Conservation (phyloP, 495 filamentous ascomycete species). For the Neurospora africana region DNA sequence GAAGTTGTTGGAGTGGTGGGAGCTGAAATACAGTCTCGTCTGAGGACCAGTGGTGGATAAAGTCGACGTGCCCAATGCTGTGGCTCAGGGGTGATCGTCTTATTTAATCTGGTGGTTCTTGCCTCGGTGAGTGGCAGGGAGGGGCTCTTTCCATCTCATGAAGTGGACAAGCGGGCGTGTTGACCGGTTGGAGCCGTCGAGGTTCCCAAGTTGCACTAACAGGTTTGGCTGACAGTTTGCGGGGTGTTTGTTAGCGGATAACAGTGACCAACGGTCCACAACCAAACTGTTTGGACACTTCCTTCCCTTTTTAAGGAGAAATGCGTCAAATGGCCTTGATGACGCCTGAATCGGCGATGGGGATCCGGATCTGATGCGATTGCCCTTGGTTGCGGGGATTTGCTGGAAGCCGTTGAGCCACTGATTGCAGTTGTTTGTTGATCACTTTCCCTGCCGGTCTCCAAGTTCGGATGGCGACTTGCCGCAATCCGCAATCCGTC, state of each 20-base stretch:
- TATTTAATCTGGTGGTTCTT: background rate
- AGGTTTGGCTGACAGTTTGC: background rate
- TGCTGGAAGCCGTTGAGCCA: background rate
- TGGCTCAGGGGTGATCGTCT: background rate
- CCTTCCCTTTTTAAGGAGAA: background rate
- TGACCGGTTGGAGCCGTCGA: background rate
- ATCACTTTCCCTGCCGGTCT: background rate
- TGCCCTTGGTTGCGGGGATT: background rate
- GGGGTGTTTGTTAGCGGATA: background rate
- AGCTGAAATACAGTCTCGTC: background rate
- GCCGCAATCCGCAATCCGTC: background rate
- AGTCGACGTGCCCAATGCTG: conserved; percentile 6
- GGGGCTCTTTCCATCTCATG: background rate
- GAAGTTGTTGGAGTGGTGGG: background rate
- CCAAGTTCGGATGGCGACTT: background rate
- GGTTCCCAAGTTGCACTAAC: background rate
- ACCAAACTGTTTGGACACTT: background rate
- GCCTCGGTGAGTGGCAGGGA: background rate
- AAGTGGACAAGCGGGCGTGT: background rate
- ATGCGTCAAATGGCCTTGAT: background rate
- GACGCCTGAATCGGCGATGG: background rate
- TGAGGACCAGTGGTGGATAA: conserved; percentile 8
- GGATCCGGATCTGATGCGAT: background rate
- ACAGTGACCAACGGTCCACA: background rate
- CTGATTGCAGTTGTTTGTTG: background rate